phyloP scores from a whole-genome alignment of 2,329 filamentous ascomycete species.

The Chrysosphaeria jannelii region DNA sequence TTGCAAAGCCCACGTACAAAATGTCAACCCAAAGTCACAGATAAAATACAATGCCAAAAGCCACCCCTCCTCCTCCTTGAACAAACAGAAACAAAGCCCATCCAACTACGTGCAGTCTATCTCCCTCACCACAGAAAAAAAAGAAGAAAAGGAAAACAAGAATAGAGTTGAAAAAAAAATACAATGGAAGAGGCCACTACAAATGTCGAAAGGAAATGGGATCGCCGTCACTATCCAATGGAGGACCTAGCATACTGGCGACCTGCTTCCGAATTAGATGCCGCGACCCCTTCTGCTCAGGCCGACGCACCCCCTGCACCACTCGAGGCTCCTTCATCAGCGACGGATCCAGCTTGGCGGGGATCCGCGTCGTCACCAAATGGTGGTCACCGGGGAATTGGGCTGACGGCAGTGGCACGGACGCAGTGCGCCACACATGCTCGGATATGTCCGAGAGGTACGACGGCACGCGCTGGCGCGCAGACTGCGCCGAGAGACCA shows the following conservation, averaged over 20 bases:
- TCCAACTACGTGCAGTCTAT: too few relatives aligned
- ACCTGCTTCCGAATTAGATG: constrained; percentile 26
- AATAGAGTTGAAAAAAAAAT: background rate
- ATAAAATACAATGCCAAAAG: too few relatives aligned
- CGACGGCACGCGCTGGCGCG: constrained; percentile 13
- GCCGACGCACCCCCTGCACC: constrained; percentile 58
- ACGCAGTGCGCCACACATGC: constrained; percentile 47
- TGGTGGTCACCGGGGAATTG: constrained; percentile 33
- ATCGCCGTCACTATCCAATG: constrained; percentile 2
- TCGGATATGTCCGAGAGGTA: constrained; percentile 47
- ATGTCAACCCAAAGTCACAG: too few relatives aligned
- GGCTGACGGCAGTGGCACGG: constrained; percentile 25
- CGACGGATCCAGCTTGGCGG: constrained; percentile 54
- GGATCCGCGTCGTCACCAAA: constrained; percentile 30
- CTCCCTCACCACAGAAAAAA: too few relatives aligned
- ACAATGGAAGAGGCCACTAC: background rate
- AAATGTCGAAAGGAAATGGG: background rate
- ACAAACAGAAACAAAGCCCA: too few relatives aligned
- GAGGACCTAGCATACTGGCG: constrained; percentile 9
- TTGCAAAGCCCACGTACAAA: too few relatives aligned
- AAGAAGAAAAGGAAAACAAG: background rate
- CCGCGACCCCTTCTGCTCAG: constrained; percentile 18
- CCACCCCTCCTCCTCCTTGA: too few relatives aligned
- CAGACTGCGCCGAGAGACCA: constrained; percentile 1
- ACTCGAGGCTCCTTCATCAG: constrained; percentile 80